phyloP scores from a whole-genome alignment of 805 yeast genomes.

The Millerozyma acaciae region DNA sequence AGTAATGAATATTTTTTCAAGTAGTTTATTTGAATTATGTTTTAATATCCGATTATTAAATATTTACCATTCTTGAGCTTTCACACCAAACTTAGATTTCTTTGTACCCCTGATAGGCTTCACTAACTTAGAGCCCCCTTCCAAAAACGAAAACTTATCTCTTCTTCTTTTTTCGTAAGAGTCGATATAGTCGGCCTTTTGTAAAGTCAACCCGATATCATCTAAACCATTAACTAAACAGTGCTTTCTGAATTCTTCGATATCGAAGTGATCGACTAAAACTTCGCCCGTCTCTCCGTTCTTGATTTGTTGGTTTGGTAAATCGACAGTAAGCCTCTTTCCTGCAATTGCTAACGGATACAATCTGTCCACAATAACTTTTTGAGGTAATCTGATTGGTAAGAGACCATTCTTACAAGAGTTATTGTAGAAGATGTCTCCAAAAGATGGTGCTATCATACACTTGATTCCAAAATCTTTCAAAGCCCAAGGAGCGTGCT shows the following conservation, averaged over 20 bases:
- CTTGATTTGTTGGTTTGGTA: slow-evolving; percentile 80
- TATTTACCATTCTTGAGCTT: slow-evolving; percentile 74
- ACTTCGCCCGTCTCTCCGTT: slow-evolving; percentile 58
- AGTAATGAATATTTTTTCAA: too few species aligned
- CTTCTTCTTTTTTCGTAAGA: slow-evolving; percentile 76
- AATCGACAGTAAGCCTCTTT: slow-evolving; percentile 68
- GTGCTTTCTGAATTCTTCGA: slow-evolving; percentile 90
- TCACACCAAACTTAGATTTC: slow-evolving; percentile 62
- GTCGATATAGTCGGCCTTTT: slow-evolving; percentile 73
- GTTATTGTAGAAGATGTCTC: slow-evolving; percentile 97
- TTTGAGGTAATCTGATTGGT: slow-evolving; percentile 87
- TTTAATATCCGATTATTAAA: too few species aligned
- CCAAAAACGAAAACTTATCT: slow-evolving; percentile 83
- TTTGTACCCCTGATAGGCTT: slow-evolving; percentile 67
- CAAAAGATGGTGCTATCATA: slow-evolving; percentile 96
- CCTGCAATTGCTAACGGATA: slow-evolving; percentile 80
- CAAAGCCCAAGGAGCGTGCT: slow-evolving; percentile 99
- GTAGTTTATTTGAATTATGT: too few species aligned
- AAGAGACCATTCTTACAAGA: slow-evolving; percentile 93
- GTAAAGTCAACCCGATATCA: slow-evolving; percentile 92
- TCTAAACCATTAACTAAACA: slow-evolving; percentile 93
- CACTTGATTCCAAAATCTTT: slow-evolving; percentile 96
- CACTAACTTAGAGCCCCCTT: slow-evolving; percentile 73
- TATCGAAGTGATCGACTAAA: slow-evolving; percentile 76
- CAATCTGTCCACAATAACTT: slow-evolving; percentile 64